Percentiles rank a stretch among this genome's conserved stretches.
These are phyloP conservation scores for Hanseniaspora pseudoguilliermondii DNA, from an alignment of 805 yeast species.

Conservation along the genomic window DNA sequence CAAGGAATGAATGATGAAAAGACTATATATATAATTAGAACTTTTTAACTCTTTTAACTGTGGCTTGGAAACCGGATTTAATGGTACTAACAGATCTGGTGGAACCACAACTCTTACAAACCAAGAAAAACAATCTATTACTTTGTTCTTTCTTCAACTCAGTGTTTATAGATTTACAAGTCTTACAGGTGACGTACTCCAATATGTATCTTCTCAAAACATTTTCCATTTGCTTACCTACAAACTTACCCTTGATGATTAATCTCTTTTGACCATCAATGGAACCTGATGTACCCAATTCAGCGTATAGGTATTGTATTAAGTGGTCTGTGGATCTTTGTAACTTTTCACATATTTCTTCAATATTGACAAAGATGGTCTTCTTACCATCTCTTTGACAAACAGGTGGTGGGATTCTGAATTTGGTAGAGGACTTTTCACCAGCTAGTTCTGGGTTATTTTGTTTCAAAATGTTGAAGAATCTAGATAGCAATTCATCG, in stretches of 20 bases:
- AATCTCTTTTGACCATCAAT: conserved; percentile 96
- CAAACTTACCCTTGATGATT: conserved; percentile 95
- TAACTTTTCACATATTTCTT: conserved; percentile 82
- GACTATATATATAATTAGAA: conserved; percentile 13
- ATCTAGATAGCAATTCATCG: conserved; percentile 65
- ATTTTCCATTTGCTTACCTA: conserved; percentile 92
- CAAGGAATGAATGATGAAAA: neutral
- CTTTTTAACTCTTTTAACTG: conserved; percentile 69
- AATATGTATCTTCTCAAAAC: conserved; percentile 90
- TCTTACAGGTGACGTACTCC: conserved; percentile 97
- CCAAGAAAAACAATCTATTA: conserved; percentile 92
- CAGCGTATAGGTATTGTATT: conserved; percentile 92
- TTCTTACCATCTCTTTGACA: conserved; percentile 97
- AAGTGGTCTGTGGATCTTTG: conserved; percentile 96
- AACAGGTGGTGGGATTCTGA: conserved; percentile 94
- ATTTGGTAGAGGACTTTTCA: conserved; percentile 80
- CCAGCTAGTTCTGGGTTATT: conserved; percentile 98
- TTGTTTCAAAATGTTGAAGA: conserved; percentile 71
- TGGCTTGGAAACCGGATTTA: conserved; percentile 99
- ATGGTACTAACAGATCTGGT: conserved; percentile 93
- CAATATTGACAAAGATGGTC: conserved; percentile 90
- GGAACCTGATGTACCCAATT: conserved; percentile 98
- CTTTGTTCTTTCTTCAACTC: conserved; percentile 89
- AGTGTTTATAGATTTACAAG: conserved; percentile 96
- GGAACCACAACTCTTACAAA: conserved; percentile 96